Evolutionary conservation across 1,284 basidiomycete species (phyloP), one percentile per base, ranked within the genome.

Genomic region (Tilletia walkeri): DNA sequence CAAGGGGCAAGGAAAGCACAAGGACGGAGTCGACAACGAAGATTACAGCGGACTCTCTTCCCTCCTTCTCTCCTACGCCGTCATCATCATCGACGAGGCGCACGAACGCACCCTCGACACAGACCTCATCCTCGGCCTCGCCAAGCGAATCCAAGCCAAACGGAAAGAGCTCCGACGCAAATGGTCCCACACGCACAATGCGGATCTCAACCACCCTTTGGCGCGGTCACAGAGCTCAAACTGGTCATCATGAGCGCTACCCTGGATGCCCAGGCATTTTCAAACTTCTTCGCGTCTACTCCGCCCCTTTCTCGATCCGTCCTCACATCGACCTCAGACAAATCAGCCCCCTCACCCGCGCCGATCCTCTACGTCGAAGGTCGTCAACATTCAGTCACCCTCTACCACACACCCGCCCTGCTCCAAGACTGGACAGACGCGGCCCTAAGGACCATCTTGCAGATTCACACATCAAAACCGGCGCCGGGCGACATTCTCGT

Each of bases 221-320:
- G 59, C 59, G 3, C 36, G 36, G 59, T 63, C 34, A 41, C 59
- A 16, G 83, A 79, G 18, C 87, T 99, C 73, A 98, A 95, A 84
- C 88, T 99, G 67, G 88, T 99, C 24, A 88, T 99, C 79, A 99
- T 98, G 95, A 94, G 92, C 85, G 95, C 95, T 1, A 99, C 95
- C 2, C 88, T 99, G 20, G 95, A 99, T 82, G 94, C 95, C 0
- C 90, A 94, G 72, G 92, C 92, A 73, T 99, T 99, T 84, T 92
- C 91, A 84, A 87, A 87, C 56, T 99, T 96, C 84, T 97, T 93
- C 80, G 85, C 90, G 80, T 9, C 73, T 70, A 30, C 72, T 72
- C 36, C 68, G 49, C 65, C 65, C 5, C 30, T 12, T 18, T 20
- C 12, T 7, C 30, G 14, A 53, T 7, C 9, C 39, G 18, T 39